Conservation (phyloP, 177 flowering plant genomes). For the Tripterygium wilfordii region DNA sequence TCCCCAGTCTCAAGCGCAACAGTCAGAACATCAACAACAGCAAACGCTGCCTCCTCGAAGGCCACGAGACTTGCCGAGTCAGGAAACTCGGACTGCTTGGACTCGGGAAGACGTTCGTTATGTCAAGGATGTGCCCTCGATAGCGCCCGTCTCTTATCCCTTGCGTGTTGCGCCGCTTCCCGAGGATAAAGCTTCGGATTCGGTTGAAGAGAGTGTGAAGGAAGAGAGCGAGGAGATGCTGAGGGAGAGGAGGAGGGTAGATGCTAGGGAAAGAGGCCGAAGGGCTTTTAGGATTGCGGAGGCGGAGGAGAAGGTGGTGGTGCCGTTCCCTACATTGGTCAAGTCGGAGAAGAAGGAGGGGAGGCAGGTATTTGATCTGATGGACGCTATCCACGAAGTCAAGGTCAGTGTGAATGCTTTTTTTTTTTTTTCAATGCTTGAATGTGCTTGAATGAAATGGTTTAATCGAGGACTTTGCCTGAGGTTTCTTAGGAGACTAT, state of each 20-base stretch:
- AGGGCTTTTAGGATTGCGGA: constrained; percentile 24
- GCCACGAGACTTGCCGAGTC: background rate
- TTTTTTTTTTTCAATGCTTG: background rate
- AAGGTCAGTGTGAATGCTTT: constrained; percentile 57
- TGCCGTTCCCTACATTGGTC: constrained; percentile 69
- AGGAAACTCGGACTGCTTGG: constrained; percentile 33
- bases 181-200: constrained; percentile 35
- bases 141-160: constrained; percentile 66
- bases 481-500: background rate
- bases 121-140: constrained; percentile 47
- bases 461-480: background rate
- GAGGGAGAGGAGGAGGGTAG: constrained; percentile 45
- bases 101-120: constrained; percentile 73
- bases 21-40: background rate
- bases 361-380: constrained; percentile 55
- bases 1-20: constrained; percentile 8
- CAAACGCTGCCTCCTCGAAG: background rate
- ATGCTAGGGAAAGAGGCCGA: constrained; percentile 19
- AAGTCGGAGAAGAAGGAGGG: constrained; percentile 51
- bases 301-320: constrained; percentile 36
- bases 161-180: constrained; percentile 75
- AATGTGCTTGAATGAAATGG: no score
- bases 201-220: constrained; percentile 8
- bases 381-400: constrained; percentile 70
- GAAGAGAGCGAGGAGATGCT: constrained; percentile 21